Evolutionary conservation across 331 rosid species (phyloP), one percentile per base, ranked within the genome.

Genomic region (Prunus yedoensis): DNA sequence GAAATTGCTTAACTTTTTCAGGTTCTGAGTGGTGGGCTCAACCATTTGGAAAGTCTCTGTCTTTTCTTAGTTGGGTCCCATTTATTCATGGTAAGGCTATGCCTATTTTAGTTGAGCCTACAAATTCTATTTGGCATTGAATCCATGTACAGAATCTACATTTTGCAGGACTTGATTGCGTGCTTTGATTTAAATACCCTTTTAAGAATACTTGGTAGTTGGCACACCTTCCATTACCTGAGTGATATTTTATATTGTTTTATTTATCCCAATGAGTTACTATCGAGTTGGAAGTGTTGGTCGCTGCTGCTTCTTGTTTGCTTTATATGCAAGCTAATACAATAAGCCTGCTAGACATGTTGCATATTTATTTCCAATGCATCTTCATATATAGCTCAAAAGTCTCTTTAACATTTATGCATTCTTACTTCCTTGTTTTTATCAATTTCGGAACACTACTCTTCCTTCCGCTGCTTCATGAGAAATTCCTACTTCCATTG

Each of bases 21-120:
- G 97, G 96, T 87, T 89, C 96, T 74, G 93, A 83, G 74, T 92
- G 99, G 99, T 95, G 99, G 99, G 87, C 75, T 79, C 92, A 90
- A 64, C 83, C 74, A 76, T 87, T 89, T 78, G 94, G 90, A 25
- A 85, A 83, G 83, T 94, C 97, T 62, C 4, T 95, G 25, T 92
- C 97, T 27, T 73, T 90, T 71, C 78, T 94, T 74, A 83, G 88
- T 74, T 92, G 99, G 99, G 66, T 90, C 74, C 97, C 99, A 41
- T 66, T 77, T 76, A 4, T 90, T 25, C 67, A 52, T 68, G 94
- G 97, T 92, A 85, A 78, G 91, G 57, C 61, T 66, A 5, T 30
- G 46, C 46, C 66, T 79, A 18, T 66, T 30, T 11, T 47, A 47
- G 69, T n/a, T 3, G 59, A 59, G 21, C 32, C 28, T 23, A 54